Evolutionary conservation across 768 basidiomycete genomes (phyloP), one percentile per base, ranked within the genome.

Genomic region (Rhizopogon vulgaris): DNA sequence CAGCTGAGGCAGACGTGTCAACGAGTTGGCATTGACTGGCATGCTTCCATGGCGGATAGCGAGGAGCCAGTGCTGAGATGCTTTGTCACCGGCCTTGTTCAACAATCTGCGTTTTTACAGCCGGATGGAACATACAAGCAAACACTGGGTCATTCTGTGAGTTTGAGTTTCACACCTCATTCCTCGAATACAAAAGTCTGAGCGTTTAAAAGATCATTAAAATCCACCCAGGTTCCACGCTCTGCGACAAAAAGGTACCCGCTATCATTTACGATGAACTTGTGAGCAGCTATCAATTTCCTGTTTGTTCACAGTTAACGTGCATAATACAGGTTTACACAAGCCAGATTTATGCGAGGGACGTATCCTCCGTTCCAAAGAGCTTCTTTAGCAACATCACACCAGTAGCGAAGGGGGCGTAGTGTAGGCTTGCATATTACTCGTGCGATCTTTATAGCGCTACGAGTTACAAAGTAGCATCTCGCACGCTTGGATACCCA

Each of bases 251-350:
- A 63, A 90, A 89, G 64, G 80, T 84, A 0, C 84, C 84, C 0
- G 91, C 87, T 5, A 92, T 99, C 56, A 78, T 99, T 36, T 99
- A 90, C 64, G 87, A 95, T 65, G 96, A 99, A 63, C 71, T 99
- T 63, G 95, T 96, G 55, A 62, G 86, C 73, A 3, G 38, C 52
- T 1, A 32, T 41, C 17, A 11, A 2, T 17, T 4, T 11, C 8
- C 36, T 15, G 6, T 18, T 22, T 11, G 8, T 25, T 2, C 45
- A 10, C 9, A 1, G 3, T 15, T 14, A 30, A 38, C 6, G 14
- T 25, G 43, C 38, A 32, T 53, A 3, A 32, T 17, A n/a, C 60
- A 90, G 87, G 75, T 91, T 43, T 83, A 85, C 61, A 93, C 91
- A 14, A 87, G 78, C 53, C 83, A 85, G 51, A 84, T 90, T 38